Conservation (phyloP, 352 stramenopile species). For the Phytophthora uliginosa region DNA sequence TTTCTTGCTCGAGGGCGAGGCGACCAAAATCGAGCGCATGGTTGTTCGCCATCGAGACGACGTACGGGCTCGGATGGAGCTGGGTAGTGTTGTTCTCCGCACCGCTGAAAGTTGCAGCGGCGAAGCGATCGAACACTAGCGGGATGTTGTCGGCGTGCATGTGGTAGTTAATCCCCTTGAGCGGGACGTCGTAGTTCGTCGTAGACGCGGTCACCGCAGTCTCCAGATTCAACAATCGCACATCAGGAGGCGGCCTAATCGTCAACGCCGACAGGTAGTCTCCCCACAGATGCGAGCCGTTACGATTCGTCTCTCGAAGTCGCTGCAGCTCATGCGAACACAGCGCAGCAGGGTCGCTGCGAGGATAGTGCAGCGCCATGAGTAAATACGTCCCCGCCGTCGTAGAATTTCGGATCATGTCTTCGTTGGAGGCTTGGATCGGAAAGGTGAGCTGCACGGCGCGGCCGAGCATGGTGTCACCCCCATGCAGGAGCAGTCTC, state of each 20-base stretch:
- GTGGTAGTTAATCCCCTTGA: slow-evolving; percentile 52
- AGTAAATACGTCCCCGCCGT: slow-evolving; percentile 47
- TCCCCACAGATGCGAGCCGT: slow-evolving; percentile 48
- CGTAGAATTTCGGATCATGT: slow-evolving; percentile 41
- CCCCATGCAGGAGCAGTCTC: slow-evolving; percentile 48
- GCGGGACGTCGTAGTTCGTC: slow-evolving; percentile 42
- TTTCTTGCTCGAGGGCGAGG: slow-evolving; percentile 50
- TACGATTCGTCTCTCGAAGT: slow-evolving; percentile 36
- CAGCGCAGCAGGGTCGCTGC: slow-evolving; percentile 6
- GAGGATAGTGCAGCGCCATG: slow-evolving; percentile 45
- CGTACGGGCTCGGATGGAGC: slow-evolving; percentile 32
- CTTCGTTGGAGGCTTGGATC: slow-evolving; percentile 40
- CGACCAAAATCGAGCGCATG: slow-evolving; percentile 52
- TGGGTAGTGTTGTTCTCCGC: too few relatives aligned
- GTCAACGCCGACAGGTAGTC: slow-evolving; percentile 39
- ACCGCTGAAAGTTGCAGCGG: slow-evolving; percentile 16
- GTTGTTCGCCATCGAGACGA: slow-evolving; percentile 64
- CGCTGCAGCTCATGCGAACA: slow-evolving; percentile 16
- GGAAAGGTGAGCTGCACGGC: slow-evolving; percentile 53
- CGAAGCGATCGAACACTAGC: slow-evolving; percentile 26
- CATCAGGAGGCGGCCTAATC: slow-evolving; percentile 38
- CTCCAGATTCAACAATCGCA: slow-evolving; percentile 54
- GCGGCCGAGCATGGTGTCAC: slow-evolving; percentile 56
- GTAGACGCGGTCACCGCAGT: slow-evolving; percentile 50
- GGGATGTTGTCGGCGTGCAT: slow-evolving; percentile 37